Conservation (phyloP, 257 asterid genomes). For the Salvia splendens region DNA sequence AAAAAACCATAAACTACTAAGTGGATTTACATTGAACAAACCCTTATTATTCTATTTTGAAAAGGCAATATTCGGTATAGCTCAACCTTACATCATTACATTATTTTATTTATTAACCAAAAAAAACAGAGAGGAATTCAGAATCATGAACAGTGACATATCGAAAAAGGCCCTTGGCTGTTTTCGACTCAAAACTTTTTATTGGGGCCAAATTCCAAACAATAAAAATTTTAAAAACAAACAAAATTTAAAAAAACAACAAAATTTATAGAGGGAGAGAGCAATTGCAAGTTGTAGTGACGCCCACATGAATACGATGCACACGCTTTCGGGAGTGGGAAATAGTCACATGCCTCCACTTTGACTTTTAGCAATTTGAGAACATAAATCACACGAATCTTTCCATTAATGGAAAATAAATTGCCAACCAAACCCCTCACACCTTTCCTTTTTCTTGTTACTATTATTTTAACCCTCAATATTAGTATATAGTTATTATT, state of each 20-base stretch:
- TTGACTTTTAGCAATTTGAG: slow-evolving; percentile 32
- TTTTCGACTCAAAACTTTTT: not conserved
- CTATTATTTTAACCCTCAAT: not conserved
- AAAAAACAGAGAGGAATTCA: no score
- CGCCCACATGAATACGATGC: slow-evolving; percentile 46
- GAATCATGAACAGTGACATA: no score
- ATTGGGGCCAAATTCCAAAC: slow-evolving; percentile 14
- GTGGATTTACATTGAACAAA: no score
- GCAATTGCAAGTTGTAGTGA: slow-evolving; percentile 37
- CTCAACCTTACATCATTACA: not conserved
- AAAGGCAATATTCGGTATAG: not conserved
- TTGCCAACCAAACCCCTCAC: slow-evolving; percentile 32
- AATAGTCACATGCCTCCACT: slow-evolving; percentile 36
- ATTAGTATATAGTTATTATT: not conserved
- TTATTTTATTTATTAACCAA: not conserved
- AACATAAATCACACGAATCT: slow-evolving; percentile 42
- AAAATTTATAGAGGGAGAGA: not conserved
- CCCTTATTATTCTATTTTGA: not conserved
- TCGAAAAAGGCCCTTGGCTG: not conserved
- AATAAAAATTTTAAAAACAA: not conserved
- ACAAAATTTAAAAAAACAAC: not conserved
- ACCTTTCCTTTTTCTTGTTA: not conserved
- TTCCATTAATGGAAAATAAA: slow-evolving; percentile 56
- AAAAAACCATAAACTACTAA: no score
- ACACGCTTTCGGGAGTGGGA: slow-evolving; percentile 48